Evolutionary conservation across 495 filamentous ascomycete genomes (phyloP).

Genomic region (Peziza echinospora): DNA sequence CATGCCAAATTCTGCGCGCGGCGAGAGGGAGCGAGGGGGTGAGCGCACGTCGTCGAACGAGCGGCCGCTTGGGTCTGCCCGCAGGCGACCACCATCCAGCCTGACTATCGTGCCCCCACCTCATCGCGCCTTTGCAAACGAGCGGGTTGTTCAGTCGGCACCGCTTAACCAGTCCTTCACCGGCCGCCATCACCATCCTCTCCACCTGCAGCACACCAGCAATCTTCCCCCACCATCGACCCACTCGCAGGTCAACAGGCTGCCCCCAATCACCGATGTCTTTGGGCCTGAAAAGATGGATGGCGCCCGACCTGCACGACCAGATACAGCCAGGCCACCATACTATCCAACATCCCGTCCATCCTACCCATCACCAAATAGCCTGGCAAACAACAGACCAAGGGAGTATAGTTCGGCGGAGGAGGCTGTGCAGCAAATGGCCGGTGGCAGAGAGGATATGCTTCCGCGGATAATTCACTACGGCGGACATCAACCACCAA

Average conservation of each 20-base stretch:
- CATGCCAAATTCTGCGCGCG: conserved; percentile 28
- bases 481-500: conserved; percentile 71
- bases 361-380: conserved; percentile 58
- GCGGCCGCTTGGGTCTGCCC: conserved; percentile 29
- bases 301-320: conserved; percentile 24
- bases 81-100: conserved; percentile 67
- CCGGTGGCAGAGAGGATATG: conserved; percentile 76
- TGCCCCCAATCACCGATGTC: conserved; percentile 86
- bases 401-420: conserved; percentile 91
- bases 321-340: conserved; percentile 29
- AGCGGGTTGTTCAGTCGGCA: conserved; percentile 90
- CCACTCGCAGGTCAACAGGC: conserved; percentile 70
- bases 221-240: conserved; percentile 44
- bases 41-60: conserved; percentile 24
- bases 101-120: conserved; percentile 90
- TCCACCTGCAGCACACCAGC: conserved; percentile 75
- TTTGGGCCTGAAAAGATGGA: conserved; percentile 68
- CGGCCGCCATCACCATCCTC: conserved; percentile 61
- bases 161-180: conserved; percentile 93
- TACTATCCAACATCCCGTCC: conserved; percentile 48
- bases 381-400: conserved; percentile 35
- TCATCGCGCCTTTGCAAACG: conserved; percentile 85
- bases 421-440: conserved; percentile 72
- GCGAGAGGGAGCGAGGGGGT: conserved; percentile 30
- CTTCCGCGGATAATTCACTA: conserved; percentile 89